Conservation (phyloP, 1,139 yeast genomes). For the Suhomyces atakaporum region DNA sequence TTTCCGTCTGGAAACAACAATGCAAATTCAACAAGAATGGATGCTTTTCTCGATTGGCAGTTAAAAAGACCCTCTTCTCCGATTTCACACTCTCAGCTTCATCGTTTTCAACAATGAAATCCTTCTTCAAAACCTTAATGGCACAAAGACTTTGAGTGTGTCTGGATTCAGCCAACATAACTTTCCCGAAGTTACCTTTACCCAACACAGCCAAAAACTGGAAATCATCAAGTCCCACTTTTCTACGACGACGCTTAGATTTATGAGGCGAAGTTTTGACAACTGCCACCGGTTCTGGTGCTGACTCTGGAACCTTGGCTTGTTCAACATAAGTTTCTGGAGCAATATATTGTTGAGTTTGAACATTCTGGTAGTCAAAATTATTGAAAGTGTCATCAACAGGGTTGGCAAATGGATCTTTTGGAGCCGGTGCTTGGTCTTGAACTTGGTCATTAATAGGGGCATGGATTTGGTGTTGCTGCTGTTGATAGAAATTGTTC, state of each 20-base stretch:
- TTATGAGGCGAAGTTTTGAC: constrained; percentile 23
- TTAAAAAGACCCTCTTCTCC: constrained; percentile 86
- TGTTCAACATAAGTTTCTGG: constrained; percentile 16
- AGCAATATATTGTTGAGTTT: constrained; percentile 20
- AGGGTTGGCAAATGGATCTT: constrained; percentile 12
- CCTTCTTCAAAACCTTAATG: constrained; percentile 92
- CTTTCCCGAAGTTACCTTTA: constrained; percentile 97
- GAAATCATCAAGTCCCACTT: constrained; percentile 93
- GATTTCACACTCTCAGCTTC: constrained; percentile 94
- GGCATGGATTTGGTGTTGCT: constrained; percentile 4
- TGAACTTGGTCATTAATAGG: constrained; percentile 9
- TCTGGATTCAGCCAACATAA: constrained; percentile 92
- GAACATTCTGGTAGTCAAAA: constrained; percentile 35
- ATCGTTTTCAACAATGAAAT: constrained; percentile 90
- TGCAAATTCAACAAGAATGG: constrained; percentile 90
- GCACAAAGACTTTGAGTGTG: constrained; percentile 82
- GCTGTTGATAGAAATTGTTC: constrained; percentile 11
- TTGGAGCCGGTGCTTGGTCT: not conserved
- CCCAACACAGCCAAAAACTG: constrained; percentile 92
- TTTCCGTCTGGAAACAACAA: constrained; percentile 97
- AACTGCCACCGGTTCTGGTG: constrained; percentile 4
- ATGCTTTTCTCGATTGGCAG: constrained; percentile 88
- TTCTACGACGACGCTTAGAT: constrained; percentile 50
- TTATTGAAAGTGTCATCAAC: constrained; percentile 23
- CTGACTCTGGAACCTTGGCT: constrained; percentile 1